Base-by-base conservation (phyloP, 768 basidiomycete genomes). In the Leccinum broughii region DNA sequence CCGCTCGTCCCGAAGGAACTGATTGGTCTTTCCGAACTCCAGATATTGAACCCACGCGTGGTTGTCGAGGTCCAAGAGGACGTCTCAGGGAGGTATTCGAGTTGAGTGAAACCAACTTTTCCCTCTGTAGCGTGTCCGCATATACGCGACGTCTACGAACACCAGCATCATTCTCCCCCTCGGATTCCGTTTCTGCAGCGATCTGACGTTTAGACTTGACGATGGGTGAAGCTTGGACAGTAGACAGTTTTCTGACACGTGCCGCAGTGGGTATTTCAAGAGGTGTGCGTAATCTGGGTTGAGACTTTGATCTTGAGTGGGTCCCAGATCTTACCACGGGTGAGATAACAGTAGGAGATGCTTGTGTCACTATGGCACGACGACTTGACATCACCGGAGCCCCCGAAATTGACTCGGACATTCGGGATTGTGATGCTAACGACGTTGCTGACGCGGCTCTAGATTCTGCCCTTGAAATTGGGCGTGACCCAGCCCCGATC, bases 221-320 rank as follows among this genome's bases (percentile, higher is more conserved):
- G 6, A 70, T 24, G 9, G 72, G 73, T 14, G 73, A 73, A 30
- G 61, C 72, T 41, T 73, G 72, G 22, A 73, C 72, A 3, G 66
- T 75, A 0, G 72, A 73, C 34, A 75, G 44, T 49, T 69, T 67
- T 63, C 73, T 66, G 11, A 64, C 63, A 41, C 52, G 65, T 37
- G 44, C 48, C 0, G n/a, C 57, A 17, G 59, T 51, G 11, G 60
- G 46, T 10, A 58, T 46, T 32, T 44, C 62, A 26, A 58, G 39
- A 4, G 65, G 58, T n/a, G 56, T 20, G 3, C 57, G 62, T 26
- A 76, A 58, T 64, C 71, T 77, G 3, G 77, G 75, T 56, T 78
- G 77, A 3, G 77, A 79, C 53, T 57, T 64, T 5, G 77, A 74
- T 22, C 75, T 69, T 28, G 70, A 64, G 13, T 74, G 64, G 4